These are phyloP conservation scores for Coemansia sp. DNA, from an alignment of 192 early-diverging fungal species.

Conservation along the genomic window DNA sequence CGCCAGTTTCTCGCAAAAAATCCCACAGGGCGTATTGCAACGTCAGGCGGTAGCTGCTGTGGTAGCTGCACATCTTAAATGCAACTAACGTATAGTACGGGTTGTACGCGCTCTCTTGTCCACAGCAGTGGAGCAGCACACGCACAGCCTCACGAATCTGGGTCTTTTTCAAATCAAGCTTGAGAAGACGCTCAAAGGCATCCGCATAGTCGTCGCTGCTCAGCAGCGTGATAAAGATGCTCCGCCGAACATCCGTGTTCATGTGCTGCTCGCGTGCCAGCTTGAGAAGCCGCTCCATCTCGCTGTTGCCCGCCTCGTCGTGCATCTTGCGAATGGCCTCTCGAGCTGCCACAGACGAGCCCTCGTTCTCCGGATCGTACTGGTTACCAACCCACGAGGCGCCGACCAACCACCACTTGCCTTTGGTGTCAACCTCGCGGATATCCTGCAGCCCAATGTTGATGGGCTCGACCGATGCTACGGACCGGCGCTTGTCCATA, in stretches of 20 bases:
- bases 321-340: conserved; percentile 7
- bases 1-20: conserved; percentile 79
- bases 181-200: conserved; percentile 80
- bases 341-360: conserved; percentile 4
- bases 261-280: conserved; percentile 86
- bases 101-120: conserved; percentile 85
- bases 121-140: conserved; percentile 87
- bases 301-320: conserved; percentile 7
- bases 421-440: conserved; percentile 71
- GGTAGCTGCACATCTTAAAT: conserved; percentile 70
- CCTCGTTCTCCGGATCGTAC: conserved; percentile 5
- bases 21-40: conserved; percentile 97
- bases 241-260: conserved; percentile 93
- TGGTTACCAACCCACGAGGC: conserved; percentile 81
- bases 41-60: conserved; percentile 83
- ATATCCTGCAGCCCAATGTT: conserved; percentile 86
- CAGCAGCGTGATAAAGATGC: conserved; percentile 90
- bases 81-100: conserved; percentile 90
- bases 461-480: conserved; percentile 65
- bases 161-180: conserved; percentile 80
- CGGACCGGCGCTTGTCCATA: conserved; percentile 55
- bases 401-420: conserved; percentile 98
- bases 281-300: conserved; percentile 64
- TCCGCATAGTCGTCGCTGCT: conserved; percentile 94
- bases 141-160: conserved; percentile 95